Evolutionary conservation across 2,329 filamentous ascomycete species (phyloP).

Genomic region (Cyphellophora europaea): DNA sequence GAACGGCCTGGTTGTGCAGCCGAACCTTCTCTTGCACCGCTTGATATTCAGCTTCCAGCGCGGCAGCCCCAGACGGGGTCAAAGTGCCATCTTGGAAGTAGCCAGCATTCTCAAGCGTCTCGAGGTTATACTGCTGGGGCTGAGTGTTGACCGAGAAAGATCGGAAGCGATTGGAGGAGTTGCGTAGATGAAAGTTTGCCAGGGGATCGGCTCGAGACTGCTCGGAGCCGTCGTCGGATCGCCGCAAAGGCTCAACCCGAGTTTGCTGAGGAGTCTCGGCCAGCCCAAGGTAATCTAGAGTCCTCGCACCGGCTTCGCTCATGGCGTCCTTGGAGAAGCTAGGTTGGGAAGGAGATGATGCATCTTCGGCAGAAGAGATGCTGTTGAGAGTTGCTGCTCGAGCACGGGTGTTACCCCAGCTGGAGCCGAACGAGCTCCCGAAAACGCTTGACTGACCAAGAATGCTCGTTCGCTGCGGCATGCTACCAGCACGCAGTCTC

Average conservation of each 20-base stretch:
- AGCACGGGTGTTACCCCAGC: constrained; percentile 73
- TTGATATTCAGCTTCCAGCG: constrained; percentile 48
- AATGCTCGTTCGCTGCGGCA: constrained; percentile 78
- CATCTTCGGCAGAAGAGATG: constrained; percentile 77
- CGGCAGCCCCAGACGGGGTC: constrained; percentile 46
- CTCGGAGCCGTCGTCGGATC: constrained; percentile 42
- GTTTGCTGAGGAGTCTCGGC: constrained; percentile 84
- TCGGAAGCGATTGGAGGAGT: constrained; percentile 76
- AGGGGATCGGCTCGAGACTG: constrained; percentile 55
- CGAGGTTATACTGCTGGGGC: constrained; percentile 88
- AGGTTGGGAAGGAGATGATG: constrained; percentile 77
- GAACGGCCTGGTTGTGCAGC: constrained; percentile 86
- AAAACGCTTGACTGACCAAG: constrained; percentile 57
- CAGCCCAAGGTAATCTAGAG: constrained; percentile 88
- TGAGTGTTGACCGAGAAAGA: constrained; percentile 99
- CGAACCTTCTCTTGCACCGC: constrained; percentile 62
- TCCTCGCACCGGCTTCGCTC: constrained; percentile 81
- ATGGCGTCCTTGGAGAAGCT: constrained; percentile 77
- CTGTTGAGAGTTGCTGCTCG: constrained; percentile 83
- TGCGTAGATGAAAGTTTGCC: constrained; percentile 65
- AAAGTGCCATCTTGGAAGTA: constrained; percentile 47
- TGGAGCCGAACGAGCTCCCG: constrained; percentile 79
- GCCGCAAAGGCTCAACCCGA: constrained; percentile 60
- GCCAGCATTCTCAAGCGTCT: constrained; percentile 64
- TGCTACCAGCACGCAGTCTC: constrained; percentile 80